Evolutionary conservation across 1,139 yeast genomes (phyloP).

Genomic region (Protomyces gravidus): DNA sequence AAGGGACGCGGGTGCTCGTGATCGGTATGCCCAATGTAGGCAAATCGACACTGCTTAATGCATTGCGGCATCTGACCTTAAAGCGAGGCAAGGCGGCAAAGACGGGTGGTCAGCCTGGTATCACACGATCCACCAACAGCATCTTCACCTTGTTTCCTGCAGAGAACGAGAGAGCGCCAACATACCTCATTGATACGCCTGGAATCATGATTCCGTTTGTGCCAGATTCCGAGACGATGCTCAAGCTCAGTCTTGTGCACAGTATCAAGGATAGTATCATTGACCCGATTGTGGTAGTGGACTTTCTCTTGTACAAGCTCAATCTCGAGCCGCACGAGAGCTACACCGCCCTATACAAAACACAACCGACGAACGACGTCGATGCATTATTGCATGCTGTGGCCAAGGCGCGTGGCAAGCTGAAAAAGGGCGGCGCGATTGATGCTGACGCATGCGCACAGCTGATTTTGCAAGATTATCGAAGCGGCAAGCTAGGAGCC

Average conservation of each 20-base stretch:
- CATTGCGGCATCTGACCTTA: constrained; percentile 58
- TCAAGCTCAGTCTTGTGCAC: constrained; percentile 68
- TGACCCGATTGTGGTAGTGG: constrained; percentile 85
- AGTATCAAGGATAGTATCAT: constrained; percentile 66
- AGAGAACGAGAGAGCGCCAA: constrained; percentile 53
- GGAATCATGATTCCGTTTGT: constrained; percentile 51
- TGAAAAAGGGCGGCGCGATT: constrained; percentile 33
- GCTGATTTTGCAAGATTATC: constrained; percentile 65
- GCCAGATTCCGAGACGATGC: constrained; percentile 75
- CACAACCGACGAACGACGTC: constrained; percentile 71
- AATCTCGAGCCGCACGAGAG: constrained; percentile 47
- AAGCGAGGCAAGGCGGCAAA: constrained; percentile 59
- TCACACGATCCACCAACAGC: constrained; percentile 76
- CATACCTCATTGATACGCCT: constrained; percentile 82
- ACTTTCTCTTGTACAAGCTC: constrained; percentile 68
- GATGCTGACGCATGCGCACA: constrained; percentile 52
- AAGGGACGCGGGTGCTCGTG: constrained; percentile 71
- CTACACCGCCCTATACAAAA: constrained; percentile 44
- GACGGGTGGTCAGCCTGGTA: constrained; percentile 89
- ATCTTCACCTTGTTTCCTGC: constrained; percentile 53
- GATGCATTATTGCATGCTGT: constrained; percentile 57
- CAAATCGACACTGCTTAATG: constrained; percentile 81
- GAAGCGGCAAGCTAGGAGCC: constrained; percentile 52
- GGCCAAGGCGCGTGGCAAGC: constrained; percentile 43
- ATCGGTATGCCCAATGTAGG: constrained; percentile 99